Evolutionary conservation across 495 filamentous ascomycete species (phyloP), one percentile per base, ranked within the genome.

Genomic region (Pseudotulostoma volvatum): DNA sequence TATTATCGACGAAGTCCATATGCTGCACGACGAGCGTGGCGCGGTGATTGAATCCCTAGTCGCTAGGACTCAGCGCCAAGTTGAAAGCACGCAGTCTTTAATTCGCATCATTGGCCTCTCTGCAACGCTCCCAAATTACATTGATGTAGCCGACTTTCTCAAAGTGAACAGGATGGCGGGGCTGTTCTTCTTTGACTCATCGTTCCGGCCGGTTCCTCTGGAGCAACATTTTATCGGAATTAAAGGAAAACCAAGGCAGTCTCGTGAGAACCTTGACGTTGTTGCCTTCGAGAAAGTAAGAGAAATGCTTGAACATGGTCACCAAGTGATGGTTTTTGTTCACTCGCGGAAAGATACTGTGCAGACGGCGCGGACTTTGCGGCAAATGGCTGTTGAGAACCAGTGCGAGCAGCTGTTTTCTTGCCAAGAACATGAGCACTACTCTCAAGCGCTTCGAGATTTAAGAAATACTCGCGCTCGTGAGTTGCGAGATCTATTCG

Each of bases 241-340:
- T 16, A 94, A 86, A 57, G 90, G 90, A 3, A 99, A 96, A 54
- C 51, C 84, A 1, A 87, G 76, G 44, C 61, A 70, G 38, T 86
- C 81, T 9, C 72, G 81, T 32, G 92, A 95, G 20, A 94, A 95
- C 41, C 59, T 99, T 38, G 90, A 99, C 49, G 61, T 61, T 18
- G 76, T 79, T 9, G 73, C 84, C 0, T 96, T 84, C 53, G 85
- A 95, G 43, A 99, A 99, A 55, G 88, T 93, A n/a, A 77, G 75
- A 40, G 81, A 81, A 32, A 95, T 95, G 90, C 65, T 96, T 7
- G 71, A 80, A 48, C 61, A 65, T 39, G 84, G 79, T 7, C 86
- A 99, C 46, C 90, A 99, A 50, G 73, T 96, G 37, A 99, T 99
- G 90, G 87, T 99, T 0, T 97, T 99, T 57, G 90, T 99, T 2